Base-by-base conservation (phyloP, 768 basidiomycete genomes). In the Suillus americanus region DNA sequence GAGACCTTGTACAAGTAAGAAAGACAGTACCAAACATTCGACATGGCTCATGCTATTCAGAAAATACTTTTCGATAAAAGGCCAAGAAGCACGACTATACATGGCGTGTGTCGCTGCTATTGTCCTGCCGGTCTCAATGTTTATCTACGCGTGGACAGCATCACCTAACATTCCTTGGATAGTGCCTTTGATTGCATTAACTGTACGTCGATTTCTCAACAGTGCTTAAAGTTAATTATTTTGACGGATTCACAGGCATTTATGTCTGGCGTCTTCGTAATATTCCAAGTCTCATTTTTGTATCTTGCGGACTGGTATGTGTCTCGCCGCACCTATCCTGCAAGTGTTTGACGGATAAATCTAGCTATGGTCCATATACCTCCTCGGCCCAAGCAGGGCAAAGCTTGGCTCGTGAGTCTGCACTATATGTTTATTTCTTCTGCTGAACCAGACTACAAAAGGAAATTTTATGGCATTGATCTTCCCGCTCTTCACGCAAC, bases 101-200 rank as follows among this genome's bases (percentile, higher is more conserved):
- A 69, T 78, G 23, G 81, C 85, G 28, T 86, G 87, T 71, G 71
- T 79, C 37, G 86, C 85, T 1, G 86, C 80, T 0, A 59, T 89
- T 28, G 71, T 85, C 5, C 77, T 88, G 62, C 88, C 88, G 0
- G 64, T 78, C 1, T 83, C 82, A 37, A 86, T 89, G 82, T 86
- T 90, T 72, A 84, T 91, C 20, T 91, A 87, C 68, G 89, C 87
- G 0, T 91, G 88, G 86, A 86, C 87, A 23, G 83, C 86, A n/a
- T 85, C 81, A 63, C 69, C 82, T 0, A 68, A 65, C 3, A 79
- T 90, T 14, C 85, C 81, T 62, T 92, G 90, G 90, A 84, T 88
- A 20, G 85, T 40, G 1, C 72, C 74, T 2, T 14, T 66, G 12
- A 46, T 68, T 18, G 72, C 67, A 61, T 30, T 74, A 40, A 66